Evolutionary conservation across 345 rosid species (phyloP).

Genomic region (Eutrema yunnanense): DNA sequence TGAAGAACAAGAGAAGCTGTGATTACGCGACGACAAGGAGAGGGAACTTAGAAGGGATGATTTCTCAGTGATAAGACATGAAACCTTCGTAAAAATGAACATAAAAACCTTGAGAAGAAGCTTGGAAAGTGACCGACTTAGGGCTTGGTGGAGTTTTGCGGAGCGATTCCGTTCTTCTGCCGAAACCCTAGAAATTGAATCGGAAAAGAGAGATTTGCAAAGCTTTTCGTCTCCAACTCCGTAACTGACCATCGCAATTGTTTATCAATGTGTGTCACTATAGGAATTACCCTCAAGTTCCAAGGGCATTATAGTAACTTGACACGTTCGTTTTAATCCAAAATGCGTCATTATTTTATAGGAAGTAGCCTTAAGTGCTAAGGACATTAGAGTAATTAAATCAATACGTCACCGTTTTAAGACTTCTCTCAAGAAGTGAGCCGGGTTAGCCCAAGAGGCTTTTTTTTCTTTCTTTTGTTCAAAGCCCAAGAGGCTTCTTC

Average conservation of each 20-base stretch:
- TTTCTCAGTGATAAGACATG: slow-evolving; percentile 63
- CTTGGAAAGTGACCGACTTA: not conserved
- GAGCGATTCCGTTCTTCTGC: not conserved
- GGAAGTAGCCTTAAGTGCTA: no score
- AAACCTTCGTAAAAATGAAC: slow-evolving; percentile 38
- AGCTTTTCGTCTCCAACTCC: slow-evolving; percentile 16
- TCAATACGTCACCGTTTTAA: not conserved
- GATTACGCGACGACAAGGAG: slow-evolving; percentile 30
- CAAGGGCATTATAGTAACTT: not conserved
- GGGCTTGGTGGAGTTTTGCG: slow-evolving; percentile 2
- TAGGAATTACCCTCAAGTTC: not conserved
- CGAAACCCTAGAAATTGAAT: slow-evolving; percentile 30
- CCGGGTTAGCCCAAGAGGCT: not conserved
- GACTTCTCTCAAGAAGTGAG: not conserved
- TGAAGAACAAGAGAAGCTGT: slow-evolving; percentile 23
- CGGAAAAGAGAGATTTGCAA: slow-evolving; percentile 1
- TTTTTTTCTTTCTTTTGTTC: not conserved
- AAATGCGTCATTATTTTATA: no score
- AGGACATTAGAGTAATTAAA: not conserved
- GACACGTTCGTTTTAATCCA: not conserved
- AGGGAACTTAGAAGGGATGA: slow-evolving; percentile 32
- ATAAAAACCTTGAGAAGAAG: slow-evolving; percentile 32
- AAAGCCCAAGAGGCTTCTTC: not conserved
- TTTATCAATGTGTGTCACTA: not conserved
- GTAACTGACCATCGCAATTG: slow-evolving; percentile 21